A percentile compares a stretch with the other conserved stretches of the same genome.
Conservation (phyloP, 2,329 filamentous ascomycete genomes). For the Cladosporium velox region DNA sequence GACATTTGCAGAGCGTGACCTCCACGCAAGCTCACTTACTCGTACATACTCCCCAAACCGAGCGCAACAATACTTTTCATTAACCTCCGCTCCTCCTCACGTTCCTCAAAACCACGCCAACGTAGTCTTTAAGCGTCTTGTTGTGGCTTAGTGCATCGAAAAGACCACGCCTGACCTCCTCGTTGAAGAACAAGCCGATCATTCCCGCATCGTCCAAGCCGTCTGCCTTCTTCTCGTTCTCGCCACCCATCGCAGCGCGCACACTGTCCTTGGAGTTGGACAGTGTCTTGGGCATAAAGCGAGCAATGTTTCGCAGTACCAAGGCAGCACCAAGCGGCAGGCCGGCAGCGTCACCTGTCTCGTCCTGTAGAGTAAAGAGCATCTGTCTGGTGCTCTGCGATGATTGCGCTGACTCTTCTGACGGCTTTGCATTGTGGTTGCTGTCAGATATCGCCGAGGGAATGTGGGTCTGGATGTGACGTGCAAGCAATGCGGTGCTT, state of each 20-base stretch:
- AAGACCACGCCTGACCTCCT: constrained; percentile 29
- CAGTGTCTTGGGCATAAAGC: constrained; percentile 41
- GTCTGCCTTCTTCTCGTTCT: constrained; percentile 19
- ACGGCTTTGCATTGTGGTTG: constrained; percentile 25
- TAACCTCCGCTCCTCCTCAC: constrained; percentile 7
- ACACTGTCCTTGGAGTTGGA: constrained; percentile 21
- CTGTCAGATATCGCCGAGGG: constrained; percentile 39
- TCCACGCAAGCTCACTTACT: not conserved
- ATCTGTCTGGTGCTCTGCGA: not conserved
- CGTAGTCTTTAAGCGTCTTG: constrained; percentile 29
- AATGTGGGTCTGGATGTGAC: constrained; percentile 70
- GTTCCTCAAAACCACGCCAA: constrained; percentile 28
- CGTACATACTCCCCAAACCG: not conserved
- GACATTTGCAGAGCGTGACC: not conserved
- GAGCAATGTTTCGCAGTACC: constrained; percentile 75
- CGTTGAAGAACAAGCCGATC: constrained; percentile 27
- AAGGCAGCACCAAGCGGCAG: constrained; percentile 77
- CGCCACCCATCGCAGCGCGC: constrained; percentile 8
- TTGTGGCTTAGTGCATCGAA: constrained; percentile 31
- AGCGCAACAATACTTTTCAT: not conserved
- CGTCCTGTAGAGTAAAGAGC: constrained; percentile 51
- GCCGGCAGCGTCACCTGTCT: constrained; percentile 64
- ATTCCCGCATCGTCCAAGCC: constrained; percentile 24
- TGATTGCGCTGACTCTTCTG: not conserved
- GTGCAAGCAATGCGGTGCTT: constrained; percentile 34